These are phyloP conservation scores for Magnusiomyces clavatus DNA, from an alignment of 1,139 yeast species.

Conservation along the genomic window DNA sequence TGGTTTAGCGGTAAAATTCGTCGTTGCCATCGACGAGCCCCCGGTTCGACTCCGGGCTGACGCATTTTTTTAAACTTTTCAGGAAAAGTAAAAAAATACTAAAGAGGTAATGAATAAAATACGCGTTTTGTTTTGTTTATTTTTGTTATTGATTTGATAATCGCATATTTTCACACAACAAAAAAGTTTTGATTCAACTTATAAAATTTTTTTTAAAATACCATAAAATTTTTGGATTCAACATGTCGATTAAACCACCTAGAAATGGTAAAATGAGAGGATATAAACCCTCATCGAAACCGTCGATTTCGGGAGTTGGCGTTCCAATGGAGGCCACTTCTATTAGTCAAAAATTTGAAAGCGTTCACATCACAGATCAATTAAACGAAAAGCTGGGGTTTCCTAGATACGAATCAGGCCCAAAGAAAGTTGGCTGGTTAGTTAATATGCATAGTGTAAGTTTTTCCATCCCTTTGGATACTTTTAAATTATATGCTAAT, in stretches of 20 bases:
- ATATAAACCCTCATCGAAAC: slow-evolving; percentile 15
- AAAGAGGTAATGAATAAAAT: no score
- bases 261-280: background rate
- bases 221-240: no score
- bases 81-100: no score
- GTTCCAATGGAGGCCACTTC: slow-evolving; percentile 30
- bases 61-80: slow-evolving; percentile 26
- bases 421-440: slow-evolving; percentile 76
- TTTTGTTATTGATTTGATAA: no score
- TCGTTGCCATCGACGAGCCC: slow-evolving; percentile 49
- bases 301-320: slow-evolving; percentile 77
- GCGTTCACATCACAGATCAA: slow-evolving; percentile 21
- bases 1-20: slow-evolving; percentile 47
- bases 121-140: no score
- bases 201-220: no score
- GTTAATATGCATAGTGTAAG: slow-evolving; percentile 55
- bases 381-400: slow-evolving; percentile 80
- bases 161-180: no score
- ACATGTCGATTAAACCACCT: no score
- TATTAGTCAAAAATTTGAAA: slow-evolving; percentile 21
- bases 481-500: background rate
- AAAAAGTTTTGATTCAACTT: no score
- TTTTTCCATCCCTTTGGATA: background rate
- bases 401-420: slow-evolving; percentile 65
- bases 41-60: slow-evolving; percentile 51